These are phyloP conservation scores for Lippia alba DNA, from an alignment of 305 asterid species.

Conservation along the genomic window DNA sequence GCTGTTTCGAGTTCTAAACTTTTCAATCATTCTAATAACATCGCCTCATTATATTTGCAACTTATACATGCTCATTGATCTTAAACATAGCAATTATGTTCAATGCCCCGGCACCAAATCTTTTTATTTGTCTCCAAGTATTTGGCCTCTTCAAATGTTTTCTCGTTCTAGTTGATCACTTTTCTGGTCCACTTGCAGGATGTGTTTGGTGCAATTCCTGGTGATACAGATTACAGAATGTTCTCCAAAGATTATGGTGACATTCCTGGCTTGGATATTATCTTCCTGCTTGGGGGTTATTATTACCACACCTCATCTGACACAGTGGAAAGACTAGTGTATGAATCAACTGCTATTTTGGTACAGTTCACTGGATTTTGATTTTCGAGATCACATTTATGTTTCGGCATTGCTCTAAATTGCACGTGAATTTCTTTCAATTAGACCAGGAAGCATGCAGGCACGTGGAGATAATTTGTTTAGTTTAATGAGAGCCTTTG, in stretches of 20 bases:
- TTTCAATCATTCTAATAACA: conserved; percentile 24
- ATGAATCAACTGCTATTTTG: conserved; percentile 77
- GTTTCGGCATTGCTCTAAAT: conserved; percentile 42
- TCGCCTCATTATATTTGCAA: conserved; percentile 12
- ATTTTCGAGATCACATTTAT: conserved; percentile 29
- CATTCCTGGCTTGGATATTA: conserved; percentile 97
- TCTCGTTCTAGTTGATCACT: conserved; percentile 8
- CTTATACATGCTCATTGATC: conserved; percentile 19
- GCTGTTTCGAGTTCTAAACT: not conserved
- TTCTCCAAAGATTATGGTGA: conserved; percentile 90
- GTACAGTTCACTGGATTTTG: conserved; percentile 49
- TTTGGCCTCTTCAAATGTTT: conserved; percentile 12
- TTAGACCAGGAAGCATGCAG: conserved; percentile 99
- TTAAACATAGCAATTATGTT: conserved; percentile 10
- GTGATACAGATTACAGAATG: conserved; percentile 98
- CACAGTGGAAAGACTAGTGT: conserved; percentile 99
- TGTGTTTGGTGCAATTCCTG: conserved; percentile 85
- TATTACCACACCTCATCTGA: conserved; percentile 94
- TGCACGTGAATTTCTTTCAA: conserved; percentile 36
- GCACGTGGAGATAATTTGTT: conserved; percentile 95
- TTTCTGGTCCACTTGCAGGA: conserved; percentile 65
- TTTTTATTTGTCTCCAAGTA: conserved; percentile 4
- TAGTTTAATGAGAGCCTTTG: conserved; percentile 78
- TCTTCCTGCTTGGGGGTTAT: conserved; percentile 96
- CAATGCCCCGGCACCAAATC: not conserved